phyloP scores from a whole-genome alignment of 306 rosid species.

The Cucurbita argyrosperma region DNA sequence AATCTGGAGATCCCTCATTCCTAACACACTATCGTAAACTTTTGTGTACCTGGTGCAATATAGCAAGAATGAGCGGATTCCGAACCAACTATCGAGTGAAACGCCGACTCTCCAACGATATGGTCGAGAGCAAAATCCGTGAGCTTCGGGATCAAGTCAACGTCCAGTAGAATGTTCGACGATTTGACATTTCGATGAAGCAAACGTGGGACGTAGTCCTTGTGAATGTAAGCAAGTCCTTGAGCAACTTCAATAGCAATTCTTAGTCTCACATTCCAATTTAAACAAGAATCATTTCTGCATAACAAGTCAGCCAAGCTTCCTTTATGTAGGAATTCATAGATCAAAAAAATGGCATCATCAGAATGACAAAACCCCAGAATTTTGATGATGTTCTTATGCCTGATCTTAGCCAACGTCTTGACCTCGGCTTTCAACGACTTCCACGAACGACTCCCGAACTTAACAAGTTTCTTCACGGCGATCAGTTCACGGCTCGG shows the following conservation, averaged over 20 bases:
- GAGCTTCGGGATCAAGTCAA: constrained; percentile 69
- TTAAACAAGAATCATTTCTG: constrained; percentile 33
- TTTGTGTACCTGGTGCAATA: constrained; percentile 63
- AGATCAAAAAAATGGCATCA: constrained; percentile 64
- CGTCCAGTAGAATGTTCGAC: constrained; percentile 66
- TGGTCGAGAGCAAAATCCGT: constrained; percentile 75
- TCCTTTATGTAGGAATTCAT: constrained; percentile 62
- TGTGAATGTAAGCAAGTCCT: constrained; percentile 83
- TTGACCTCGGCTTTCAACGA: constrained; percentile 66
- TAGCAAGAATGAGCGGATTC: constrained; percentile 74
- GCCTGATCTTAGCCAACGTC: constrained; percentile 89
- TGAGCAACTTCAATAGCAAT: constrained; percentile 84
- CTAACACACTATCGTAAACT: background rate
- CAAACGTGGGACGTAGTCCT: constrained; percentile 77
- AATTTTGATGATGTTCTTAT: constrained; percentile 63
- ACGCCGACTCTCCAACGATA: constrained; percentile 68
- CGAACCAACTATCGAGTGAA: constrained; percentile 57
- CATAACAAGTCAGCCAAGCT: constrained; percentile 74
- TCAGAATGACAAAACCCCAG: constrained; percentile 83
- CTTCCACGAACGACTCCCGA: constrained; percentile 54
- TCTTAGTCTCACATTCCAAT: constrained; percentile 57
- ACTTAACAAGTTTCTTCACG: constrained; percentile 73
- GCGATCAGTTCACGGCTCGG: constrained; percentile 77
- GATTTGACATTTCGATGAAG: constrained; percentile 82
- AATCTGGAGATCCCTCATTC: no score